Evolutionary conservation across 306 rosid species (phyloP), one percentile per base, ranked within the genome.

Genomic region (Lotus japonicus): DNA sequence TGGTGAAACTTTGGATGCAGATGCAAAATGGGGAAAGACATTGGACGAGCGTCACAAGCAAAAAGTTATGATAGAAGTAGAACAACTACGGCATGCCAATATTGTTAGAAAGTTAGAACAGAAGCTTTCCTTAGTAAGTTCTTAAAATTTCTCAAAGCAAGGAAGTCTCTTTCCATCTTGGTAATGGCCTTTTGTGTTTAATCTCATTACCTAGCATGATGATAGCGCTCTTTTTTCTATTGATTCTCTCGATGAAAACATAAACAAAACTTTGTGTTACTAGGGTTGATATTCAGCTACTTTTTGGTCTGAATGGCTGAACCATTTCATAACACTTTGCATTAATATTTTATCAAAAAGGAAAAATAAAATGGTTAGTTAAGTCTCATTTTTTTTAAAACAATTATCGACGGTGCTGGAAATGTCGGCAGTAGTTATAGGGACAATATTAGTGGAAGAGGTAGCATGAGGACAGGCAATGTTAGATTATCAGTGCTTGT

Each of bases 21-120:
- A 90, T 85, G 97, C 95, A 53, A 94, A 85, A 74, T 94, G 99
- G 99, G 97, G 97, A 46, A 90, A 71, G 83, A 81, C 71, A 14
- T 69, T 90, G 81, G 92, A 86, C 58, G 76, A 79, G 59, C 31
- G 31, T 49, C 92, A 88, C 62, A 67, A 90, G 84, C 53, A 84
- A 76, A 83, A 85, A 51, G 71, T 90, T 59, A 84, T 81, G 88
- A 82, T 61, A 66, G 88, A 90, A 84, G 84, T 87, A 23, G 95
- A 87, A 64, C 73, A 64, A 16, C 64, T 50, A 36, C 83, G 90
- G 66, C 99, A 90, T 38, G 76, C 89, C 57, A 58, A 71, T 11
- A 81, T 90, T 57, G 90, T 86, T 70, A 73, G 79, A 43, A 90
- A 85, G 83, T 88, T 94, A 62, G 99, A 94, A 64, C 62, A 18